Evolutionary conservation across 257 asterid species (phyloP).

Genomic region (Verbena officinalis): DNA sequence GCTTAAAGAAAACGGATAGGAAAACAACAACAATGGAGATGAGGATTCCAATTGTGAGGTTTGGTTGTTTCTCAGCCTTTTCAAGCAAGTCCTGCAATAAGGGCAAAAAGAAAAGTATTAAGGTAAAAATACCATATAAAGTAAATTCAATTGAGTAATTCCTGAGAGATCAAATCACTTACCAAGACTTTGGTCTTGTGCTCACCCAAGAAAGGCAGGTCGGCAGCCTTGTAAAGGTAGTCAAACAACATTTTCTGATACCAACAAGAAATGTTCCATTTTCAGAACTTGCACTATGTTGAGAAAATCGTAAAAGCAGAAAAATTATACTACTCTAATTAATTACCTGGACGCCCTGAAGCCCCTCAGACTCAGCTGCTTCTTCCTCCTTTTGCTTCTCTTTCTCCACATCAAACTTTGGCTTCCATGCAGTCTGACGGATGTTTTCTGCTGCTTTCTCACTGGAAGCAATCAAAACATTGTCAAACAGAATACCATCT

Average conservation of each 20-base stretch:
- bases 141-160: neutral
- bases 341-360: conserved; percentile 80
- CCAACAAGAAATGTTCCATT: conserved; percentile 5
- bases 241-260: conserved; percentile 77
- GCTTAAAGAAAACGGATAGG: conserved; percentile 63
- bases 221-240: conserved; percentile 83
- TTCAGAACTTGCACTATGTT: neutral
- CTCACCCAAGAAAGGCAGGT: conserved; percentile 78
- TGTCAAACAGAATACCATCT: conserved; percentile 92
- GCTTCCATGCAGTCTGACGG: conserved; percentile 77
- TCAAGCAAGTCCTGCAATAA: conserved; percentile 69
- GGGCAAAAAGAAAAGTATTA: neutral
- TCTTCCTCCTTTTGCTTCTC: conserved; percentile 80
- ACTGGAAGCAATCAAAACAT: conserved; percentile 63
- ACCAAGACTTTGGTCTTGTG: conserved; percentile 80
- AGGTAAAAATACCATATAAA: neutral
- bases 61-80: conserved; percentile 88
- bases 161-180: conserved; percentile 26
- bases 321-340: neutral
- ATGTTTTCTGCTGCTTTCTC: conserved; percentile 73
- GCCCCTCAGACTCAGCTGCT: conserved; percentile 59
- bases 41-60: conserved; percentile 69
- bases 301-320: neutral
- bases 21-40: conserved; percentile 51
- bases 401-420: conserved; percentile 74